Base-by-base conservation (phyloP, 2,329 filamentous ascomycete genomes). In the Pyricularia grisea region DNA sequence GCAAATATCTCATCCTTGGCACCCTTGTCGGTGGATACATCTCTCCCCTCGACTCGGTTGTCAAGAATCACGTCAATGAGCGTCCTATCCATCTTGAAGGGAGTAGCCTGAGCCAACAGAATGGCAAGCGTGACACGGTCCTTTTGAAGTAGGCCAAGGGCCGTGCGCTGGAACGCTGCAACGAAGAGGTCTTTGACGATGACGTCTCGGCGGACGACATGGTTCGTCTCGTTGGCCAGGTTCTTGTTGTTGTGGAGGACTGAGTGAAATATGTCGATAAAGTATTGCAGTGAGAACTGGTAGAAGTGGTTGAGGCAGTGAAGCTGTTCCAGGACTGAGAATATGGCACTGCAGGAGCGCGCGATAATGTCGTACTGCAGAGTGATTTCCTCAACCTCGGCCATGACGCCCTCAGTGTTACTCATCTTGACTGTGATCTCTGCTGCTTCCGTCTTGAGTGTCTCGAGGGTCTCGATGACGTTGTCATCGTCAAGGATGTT, bases 301-400 rank as follows among this genome's bases (percentile, higher is more conserved):
- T 99, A 99, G 81, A 98, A 98, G 83, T 98, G 95, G 79, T 99
- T 97, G 78, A 99, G 90, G 77, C 97, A 96, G 79, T 98, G 94
- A 70, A 99, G 87, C 79, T 99, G 94, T 81, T 99, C 96, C 71
- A 99, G 84, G 17, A 99, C 92, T 36, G 96, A 93, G 78, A 98
- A 99, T 61, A 99, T 94, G 69, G 95, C 94, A 81, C 94, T 97
- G 86, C 95, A 99, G 61, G 95, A 94, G 74, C 90, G 88, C 69
- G 95, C 95, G 79, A 99, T 93, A 72, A 96, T 89, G 77, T 91
- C 92, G 85, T 99, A 99, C 79, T 97, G 91, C 73, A 91, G 88
- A 58, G 96, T 99, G 77, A 98, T 97, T 76, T 91, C 92, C 74
- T 99, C 95, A 23, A 99, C 95, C 78, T 99, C 95, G 30, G 91